phyloP scores from a whole-genome alignment of 768 basidiomycete genomes.

The Hirschioporus abietinus region DNA sequence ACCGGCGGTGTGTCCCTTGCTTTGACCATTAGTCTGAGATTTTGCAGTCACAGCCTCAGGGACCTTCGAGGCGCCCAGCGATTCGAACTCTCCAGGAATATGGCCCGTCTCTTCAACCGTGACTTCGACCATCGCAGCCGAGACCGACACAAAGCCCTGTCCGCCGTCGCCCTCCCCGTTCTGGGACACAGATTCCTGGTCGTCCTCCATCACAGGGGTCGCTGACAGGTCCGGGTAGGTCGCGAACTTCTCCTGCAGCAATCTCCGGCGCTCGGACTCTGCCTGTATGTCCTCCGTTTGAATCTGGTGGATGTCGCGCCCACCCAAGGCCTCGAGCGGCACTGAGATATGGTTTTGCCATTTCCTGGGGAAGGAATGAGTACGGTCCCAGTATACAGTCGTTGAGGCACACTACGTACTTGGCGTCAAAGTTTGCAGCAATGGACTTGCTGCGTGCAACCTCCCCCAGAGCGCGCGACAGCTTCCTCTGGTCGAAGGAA shows the following conservation, averaged over 20 bases:
- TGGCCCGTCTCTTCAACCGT: not conserved
- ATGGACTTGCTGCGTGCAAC: conserved; percentile 12
- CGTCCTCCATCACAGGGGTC: not conserved
- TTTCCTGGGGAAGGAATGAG: not conserved
- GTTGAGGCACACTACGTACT: conserved; percentile 1
- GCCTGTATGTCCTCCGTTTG: not conserved
- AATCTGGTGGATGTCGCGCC: not conserved
- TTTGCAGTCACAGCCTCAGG: not conserved
- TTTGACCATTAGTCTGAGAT: not conserved
- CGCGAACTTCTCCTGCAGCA: not conserved
- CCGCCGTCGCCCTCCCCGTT: not conserved
- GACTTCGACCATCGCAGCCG: not conserved
- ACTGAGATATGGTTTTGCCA: conserved; percentile 3
- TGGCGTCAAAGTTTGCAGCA: conserved; percentile 12
- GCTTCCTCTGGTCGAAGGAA: conserved; percentile 8
- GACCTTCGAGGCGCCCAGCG: not conserved
- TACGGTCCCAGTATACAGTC: not conserved
- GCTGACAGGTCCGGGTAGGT: not conserved
- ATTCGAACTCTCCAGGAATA: not conserved
- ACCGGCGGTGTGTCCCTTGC: not conserved
- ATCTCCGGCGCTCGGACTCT: not conserved
- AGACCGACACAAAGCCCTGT: not conserved
- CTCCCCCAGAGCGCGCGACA: conserved; percentile 5
- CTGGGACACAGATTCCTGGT: not conserved
- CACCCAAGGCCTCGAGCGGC: not conserved